Base-by-base conservation (phyloP, 2,329 filamentous ascomycete genomes). In the Karstenula rhodostoma region DNA sequence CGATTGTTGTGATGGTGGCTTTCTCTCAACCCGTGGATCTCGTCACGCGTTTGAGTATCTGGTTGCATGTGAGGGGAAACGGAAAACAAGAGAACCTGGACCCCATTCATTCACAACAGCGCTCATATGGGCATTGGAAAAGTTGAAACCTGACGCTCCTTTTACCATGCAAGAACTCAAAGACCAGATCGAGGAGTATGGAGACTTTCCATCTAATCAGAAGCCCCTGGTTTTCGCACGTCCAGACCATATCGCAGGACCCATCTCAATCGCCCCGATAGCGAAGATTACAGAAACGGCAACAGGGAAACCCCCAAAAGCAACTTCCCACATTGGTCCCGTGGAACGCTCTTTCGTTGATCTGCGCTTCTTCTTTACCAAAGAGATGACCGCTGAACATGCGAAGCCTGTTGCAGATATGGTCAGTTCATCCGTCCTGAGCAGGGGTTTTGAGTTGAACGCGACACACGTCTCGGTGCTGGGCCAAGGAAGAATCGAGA, bases 1-100 rank as follows among this genome's bases (percentile, higher is more conserved):
- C 23, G 70, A 73, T 56, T 67, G 65, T 40, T 73, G 70, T 53
- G 65, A 62, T 22, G 63, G 67, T 3, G 63, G 64, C 15, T 56
- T 60, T 27, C 56, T 63, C 17, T 23, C n/a, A 59, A 60, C 13
- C n/a, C 57, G 57, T 22, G 57, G 37, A 13, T 15, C 35, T 17
- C 37, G 4, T 3, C 17, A 53, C 17, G 17, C 50, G 1, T 65
- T 62, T 27, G 60, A 62, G 19, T 62, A 56, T 19, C 46, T 62
- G 1, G 56, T 35, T 13, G 62, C 62, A 3, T 62, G 62, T 48
- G 48, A 37, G 29, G 22, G 43, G 2, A 19, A 19, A 2, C 35
- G 49, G n/a, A 23, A 22, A 5, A 59, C 56, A 3, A 23, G 23
- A 1, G 5, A 27, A 19, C 61, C 59, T 5, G 51, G 56, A 8